Conservation (phyloP, 176 grass and related monocot species). For the Oryza nivara region DNA sequence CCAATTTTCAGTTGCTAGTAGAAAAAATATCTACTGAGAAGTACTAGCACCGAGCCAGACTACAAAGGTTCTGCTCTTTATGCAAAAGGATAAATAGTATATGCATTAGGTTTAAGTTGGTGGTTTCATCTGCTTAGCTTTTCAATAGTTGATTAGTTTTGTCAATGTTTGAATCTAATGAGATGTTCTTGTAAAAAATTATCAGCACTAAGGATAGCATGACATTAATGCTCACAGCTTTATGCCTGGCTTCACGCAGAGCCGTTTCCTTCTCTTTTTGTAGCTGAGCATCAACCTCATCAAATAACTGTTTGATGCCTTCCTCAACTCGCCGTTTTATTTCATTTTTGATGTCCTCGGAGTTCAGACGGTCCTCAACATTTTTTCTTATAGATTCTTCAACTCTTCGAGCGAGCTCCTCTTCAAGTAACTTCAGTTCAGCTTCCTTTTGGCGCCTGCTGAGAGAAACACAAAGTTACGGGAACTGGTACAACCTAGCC, state of each 20-base stretch:
- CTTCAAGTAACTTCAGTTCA: constrained; percentile 89
- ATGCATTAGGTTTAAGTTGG: neutral
- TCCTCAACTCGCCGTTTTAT: constrained; percentile 80
- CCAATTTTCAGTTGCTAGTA: neutral
- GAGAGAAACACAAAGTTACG: constrained; percentile 12
- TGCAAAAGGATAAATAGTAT: constrained; percentile 9
- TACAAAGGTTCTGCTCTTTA: neutral
- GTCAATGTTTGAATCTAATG: neutral
- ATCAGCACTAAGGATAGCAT: constrained; percentile 20
- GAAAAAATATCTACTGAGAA: neutral
- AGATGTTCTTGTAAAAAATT: constrained; percentile 15
- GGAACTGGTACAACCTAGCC: neutral
- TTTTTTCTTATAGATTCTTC: constrained; percentile 87
- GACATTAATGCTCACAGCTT: constrained; percentile 58
- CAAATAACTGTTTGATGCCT: constrained; percentile 81
- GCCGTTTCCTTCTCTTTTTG: constrained; percentile 82
- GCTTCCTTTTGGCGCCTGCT: constrained; percentile 85
- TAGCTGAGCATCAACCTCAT: constrained; percentile 84
- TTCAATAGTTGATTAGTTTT: neutral
- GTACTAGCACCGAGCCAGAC: neutral
- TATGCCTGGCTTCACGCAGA: constrained; percentile 72
- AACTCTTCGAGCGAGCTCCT: constrained; percentile 84
- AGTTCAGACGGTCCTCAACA: constrained; percentile 77
- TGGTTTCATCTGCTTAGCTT: neutral
- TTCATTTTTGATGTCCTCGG: constrained; percentile 71